These are phyloP conservation scores for Verbena officinalis DNA, from an alignment of 257 asterid species.

Conservation along the genomic window DNA sequence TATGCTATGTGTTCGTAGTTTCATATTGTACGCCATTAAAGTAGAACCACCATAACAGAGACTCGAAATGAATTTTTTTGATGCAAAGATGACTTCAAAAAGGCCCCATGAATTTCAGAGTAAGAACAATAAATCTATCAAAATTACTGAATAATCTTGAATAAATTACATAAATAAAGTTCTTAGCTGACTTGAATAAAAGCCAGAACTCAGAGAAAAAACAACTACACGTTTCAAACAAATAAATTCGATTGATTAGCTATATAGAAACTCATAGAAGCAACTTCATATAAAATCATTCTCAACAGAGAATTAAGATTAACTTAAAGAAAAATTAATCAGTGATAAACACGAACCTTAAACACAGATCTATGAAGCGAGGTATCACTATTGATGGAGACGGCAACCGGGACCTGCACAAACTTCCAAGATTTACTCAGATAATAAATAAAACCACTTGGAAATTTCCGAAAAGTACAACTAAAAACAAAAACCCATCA, in stretches of 20 bases:
- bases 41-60: not conserved
- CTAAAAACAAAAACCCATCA: not conserved
- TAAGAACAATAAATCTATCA: not conserved
- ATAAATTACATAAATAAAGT: not conserved
- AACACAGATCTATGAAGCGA: slow-evolving; percentile 36
- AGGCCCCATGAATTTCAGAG: not conserved
- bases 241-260: not conserved
- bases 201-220: not conserved
- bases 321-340: not conserved
- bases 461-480: not conserved
- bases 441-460: not conserved
- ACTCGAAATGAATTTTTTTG: not conserved
- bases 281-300: not conserved
- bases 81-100: not conserved
- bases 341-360: slow-evolving; percentile 38
- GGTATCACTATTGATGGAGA: slow-evolving; percentile 40
- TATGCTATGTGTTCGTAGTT: too few species aligned
- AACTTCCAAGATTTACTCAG: slow-evolving; percentile 1
- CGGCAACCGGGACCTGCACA: slow-evolving; percentile 46
- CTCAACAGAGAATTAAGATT: not conserved
- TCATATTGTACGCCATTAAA: not conserved
- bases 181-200: not conserved
- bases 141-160: not conserved
- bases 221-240: not conserved
- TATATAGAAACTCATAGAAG: not conserved